Conservation (phyloP, 1,284 basidiomycete genomes). For the Mycosarcoma mackinlayi region DNA sequence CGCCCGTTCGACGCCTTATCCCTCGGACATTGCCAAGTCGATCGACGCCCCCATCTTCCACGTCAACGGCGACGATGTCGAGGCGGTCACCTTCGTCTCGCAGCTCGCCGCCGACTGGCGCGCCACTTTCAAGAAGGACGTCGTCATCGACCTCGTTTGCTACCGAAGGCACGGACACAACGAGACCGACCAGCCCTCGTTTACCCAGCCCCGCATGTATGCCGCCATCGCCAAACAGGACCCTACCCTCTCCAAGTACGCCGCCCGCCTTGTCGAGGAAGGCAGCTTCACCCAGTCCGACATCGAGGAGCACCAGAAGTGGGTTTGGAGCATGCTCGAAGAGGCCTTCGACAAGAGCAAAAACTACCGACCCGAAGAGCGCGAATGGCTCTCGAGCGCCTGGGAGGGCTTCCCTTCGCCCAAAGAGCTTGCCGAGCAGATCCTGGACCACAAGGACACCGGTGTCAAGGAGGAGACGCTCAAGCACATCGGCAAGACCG, state of each 20-base stretch:
- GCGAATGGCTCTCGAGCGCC: conserved; percentile 94
- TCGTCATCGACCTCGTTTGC: conserved; percentile 98
- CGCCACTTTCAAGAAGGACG: conserved; percentile 98
- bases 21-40: conserved; percentile 98
- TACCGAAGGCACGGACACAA: conserved; percentile 99
- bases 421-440: conserved; percentile 90
- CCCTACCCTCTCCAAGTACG: conserved; percentile 90
- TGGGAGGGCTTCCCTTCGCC: conserved; percentile 99
- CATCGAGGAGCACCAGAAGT: conserved; percentile 97
- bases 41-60: conserved; percentile 99
- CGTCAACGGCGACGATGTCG: conserved; percentile 98
- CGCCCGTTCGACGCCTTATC: conserved; percentile 96
- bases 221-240: conserved; percentile 94
- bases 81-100: conserved; percentile 94
- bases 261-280: conserved; percentile 88
- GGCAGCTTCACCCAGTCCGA: conserved; percentile 95
- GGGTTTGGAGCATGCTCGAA: conserved; percentile 99
- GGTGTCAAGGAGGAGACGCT: conserved; percentile 83
- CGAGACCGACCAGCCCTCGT: conserved; percentile 98
- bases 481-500: conserved; percentile 84
- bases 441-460: conserved; percentile 87
- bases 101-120: conserved; percentile 98
- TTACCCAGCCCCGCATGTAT: conserved; percentile 99
- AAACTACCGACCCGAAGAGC: conserved; percentile 82
- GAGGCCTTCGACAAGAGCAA: conserved; percentile 89